phyloP scores from a whole-genome alignment of 352 stramenopile species.

The Globisporangium echinulatum region DNA sequence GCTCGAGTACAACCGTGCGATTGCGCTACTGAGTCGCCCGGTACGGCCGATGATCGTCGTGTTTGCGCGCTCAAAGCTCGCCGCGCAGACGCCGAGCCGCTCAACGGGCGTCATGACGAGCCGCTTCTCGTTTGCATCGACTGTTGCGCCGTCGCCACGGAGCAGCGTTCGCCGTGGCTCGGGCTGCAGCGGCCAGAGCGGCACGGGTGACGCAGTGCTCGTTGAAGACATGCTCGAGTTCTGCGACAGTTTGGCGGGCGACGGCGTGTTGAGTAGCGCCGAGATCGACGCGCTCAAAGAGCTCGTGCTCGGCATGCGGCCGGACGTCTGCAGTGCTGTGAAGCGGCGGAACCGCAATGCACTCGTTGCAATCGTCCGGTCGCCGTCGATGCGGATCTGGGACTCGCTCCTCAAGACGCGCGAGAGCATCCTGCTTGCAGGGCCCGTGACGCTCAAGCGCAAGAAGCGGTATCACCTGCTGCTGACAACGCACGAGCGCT shows the following conservation, averaged over 20 bases:
- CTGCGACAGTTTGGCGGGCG: conserved; percentile 51
- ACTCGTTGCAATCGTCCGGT: conserved; percentile 74
- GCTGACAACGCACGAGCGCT: conserved; percentile 77
- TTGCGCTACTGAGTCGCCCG: conserved; percentile 63
- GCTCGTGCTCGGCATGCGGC: conserved; percentile 70
- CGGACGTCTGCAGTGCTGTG: conserved; percentile 67
- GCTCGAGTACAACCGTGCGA: conserved; percentile 75
- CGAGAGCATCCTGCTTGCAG: conserved; percentile 74
- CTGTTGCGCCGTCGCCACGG: conserved; percentile 56
- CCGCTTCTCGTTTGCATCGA: conserved; percentile 70
- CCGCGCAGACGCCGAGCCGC: conserved; percentile 46
- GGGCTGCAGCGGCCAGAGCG: conserved; percentile 34
- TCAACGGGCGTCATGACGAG: conserved; percentile 43
- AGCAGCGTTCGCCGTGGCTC: conserved; percentile 36
- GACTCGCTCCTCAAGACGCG: conserved; percentile 78
- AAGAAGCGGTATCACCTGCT: conserved; percentile 84
- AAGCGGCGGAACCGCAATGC: conserved; percentile 81
- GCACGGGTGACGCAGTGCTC: conserved; percentile 50
- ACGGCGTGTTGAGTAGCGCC: conserved; percentile 46
- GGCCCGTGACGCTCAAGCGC: conserved; percentile 72
- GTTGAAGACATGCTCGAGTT: conserved; percentile 86
- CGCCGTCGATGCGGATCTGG: conserved; percentile 79
- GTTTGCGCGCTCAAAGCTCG: conserved; percentile 67
- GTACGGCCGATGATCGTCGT: conserved; percentile 74
- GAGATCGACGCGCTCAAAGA: conserved; percentile 74